phyloP scores from a whole-genome alignment of 495 filamentous ascomycete species.

The Choiromyces venosus region DNA sequence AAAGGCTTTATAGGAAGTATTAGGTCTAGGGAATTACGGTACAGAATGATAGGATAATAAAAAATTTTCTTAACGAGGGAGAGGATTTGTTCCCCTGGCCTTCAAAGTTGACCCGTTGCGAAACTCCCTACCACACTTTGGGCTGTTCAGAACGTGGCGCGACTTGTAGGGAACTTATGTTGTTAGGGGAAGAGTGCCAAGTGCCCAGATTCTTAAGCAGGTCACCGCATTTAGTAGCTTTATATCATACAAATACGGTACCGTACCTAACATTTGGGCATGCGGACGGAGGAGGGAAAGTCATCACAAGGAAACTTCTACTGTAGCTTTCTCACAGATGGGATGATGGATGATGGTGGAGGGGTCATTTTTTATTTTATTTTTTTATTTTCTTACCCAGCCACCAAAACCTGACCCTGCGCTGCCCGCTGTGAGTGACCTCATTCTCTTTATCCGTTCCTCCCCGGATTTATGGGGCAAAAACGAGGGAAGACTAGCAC shows the following conservation, averaged over 20 bases:
- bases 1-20: neutral
- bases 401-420: conserved; percentile 6
- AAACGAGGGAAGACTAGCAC: too few species aligned
- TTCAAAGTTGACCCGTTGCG: neutral
- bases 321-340: neutral
- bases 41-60: neutral
- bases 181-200: neutral
- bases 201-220: neutral
- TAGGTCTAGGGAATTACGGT: neutral
- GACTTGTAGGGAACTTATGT: neutral
- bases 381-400: neutral
- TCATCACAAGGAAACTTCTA: neutral
- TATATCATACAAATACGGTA: neutral
- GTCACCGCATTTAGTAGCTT: neutral
- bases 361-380: neutral
- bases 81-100: neutral
- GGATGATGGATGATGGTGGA: neutral
- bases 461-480: neutral
- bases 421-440: conserved; percentile 8
- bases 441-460: conserved; percentile 5
- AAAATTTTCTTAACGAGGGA: neutral
- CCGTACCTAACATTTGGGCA: neutral
- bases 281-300: neutral
- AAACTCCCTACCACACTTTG: neutral
- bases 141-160: neutral